These are phyloP conservation scores for Aeschynomene evenia DNA, from an alignment of 306 rosid genomes.

Conservation along the genomic window DNA sequence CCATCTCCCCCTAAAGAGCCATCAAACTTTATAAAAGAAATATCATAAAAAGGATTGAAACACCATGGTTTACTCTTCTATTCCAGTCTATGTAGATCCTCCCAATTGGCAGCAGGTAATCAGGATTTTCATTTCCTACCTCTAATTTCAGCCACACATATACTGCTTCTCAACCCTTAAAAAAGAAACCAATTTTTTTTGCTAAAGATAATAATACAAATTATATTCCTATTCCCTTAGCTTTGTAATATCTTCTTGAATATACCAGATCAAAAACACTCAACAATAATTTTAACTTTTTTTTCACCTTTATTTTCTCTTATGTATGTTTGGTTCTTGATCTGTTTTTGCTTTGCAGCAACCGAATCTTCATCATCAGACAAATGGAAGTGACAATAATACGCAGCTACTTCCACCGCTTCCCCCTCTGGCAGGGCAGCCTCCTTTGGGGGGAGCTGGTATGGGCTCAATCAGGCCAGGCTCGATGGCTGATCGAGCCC, in stretches of 20 bases:
- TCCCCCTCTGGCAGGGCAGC: slow-evolving; percentile 22
- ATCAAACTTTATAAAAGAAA: slow-evolving; percentile 87
- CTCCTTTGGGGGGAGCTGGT: slow-evolving; percentile 32
- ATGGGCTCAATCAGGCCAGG: slow-evolving; percentile 59
- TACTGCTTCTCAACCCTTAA: slow-evolving; percentile 41
- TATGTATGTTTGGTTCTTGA: slow-evolving; percentile 18
- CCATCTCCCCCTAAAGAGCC: slow-evolving; percentile 84
- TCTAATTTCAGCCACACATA: slow-evolving; percentile 46
- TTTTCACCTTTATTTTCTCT: not conserved
- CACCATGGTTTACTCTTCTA: slow-evolving; percentile 95
- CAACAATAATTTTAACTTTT: not conserved
- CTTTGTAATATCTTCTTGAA: slow-evolving; percentile 58
- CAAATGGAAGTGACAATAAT: slow-evolving; percentile 41
- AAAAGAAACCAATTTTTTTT: slow-evolving; percentile 9
- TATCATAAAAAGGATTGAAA: slow-evolving; percentile 40
- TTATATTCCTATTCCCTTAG: slow-evolving; percentile 81
- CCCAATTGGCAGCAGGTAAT: slow-evolving; percentile 98
- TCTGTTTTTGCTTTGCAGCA: slow-evolving; percentile 50
- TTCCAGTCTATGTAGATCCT: slow-evolving; percentile 98
- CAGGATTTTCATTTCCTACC: too few species aligned
- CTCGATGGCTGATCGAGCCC: slow-evolving; percentile 89
- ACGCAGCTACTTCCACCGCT: slow-evolving; percentile 53
- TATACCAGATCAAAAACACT: slow-evolving; percentile 47
- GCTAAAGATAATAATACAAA: slow-evolving; percentile 61
- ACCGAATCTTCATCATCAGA: slow-evolving; percentile 48